Evolutionary conservation across 805 yeast species (phyloP).

Genomic region (Kuraishia piskuri): DNA sequence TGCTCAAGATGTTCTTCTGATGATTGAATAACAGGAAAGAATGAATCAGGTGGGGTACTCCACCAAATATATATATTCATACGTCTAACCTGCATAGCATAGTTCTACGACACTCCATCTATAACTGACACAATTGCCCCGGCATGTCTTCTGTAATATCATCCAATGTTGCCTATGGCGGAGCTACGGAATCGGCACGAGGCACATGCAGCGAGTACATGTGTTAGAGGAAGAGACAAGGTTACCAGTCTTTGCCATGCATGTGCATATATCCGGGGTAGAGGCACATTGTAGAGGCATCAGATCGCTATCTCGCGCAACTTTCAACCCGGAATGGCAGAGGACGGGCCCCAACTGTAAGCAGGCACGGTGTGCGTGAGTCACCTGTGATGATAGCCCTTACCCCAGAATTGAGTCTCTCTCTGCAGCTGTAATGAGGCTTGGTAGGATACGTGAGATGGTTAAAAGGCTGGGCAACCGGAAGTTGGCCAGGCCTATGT

Average conservation of each 20-base stretch:
- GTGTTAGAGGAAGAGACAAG: neutral
- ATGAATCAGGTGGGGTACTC: too few species aligned
- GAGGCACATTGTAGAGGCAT: neutral
- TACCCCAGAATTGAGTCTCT: neutral
- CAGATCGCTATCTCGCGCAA: neutral
- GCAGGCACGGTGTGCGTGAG: neutral
- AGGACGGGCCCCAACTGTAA: neutral
- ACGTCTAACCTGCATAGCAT: too few species aligned
- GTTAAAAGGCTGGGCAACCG: neutral
- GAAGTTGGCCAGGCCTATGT: neutral
- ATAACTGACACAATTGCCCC: neutral
- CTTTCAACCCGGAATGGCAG: neutral
- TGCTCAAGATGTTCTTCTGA: too few species aligned
- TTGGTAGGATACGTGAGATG: neutral
- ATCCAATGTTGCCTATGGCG: neutral
- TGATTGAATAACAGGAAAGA: too few species aligned
- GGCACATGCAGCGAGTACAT: neutral
- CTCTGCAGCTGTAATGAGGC: neutral
- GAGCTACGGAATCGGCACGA: neutral
- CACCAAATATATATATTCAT: too few species aligned
- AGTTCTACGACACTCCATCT: neutral
- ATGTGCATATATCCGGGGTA: neutral
- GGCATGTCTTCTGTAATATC: neutral
- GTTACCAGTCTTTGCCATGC: too few species aligned
- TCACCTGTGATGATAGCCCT: neutral